phyloP scores from a whole-genome alignment of 2,329 filamentous ascomycete species.

The Neonectria hederae region DNA sequence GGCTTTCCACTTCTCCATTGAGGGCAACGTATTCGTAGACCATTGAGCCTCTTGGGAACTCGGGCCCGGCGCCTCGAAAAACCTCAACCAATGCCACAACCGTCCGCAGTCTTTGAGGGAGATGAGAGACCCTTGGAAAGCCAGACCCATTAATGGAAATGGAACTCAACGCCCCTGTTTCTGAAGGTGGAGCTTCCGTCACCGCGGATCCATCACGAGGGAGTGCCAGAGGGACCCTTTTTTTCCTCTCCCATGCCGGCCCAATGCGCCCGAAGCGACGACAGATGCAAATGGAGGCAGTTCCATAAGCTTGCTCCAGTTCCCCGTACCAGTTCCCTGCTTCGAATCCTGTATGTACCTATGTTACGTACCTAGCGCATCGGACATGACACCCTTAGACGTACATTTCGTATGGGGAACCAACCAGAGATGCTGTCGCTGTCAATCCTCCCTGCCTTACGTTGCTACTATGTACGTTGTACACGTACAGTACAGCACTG shows the following conservation, averaged over 20 bases:
- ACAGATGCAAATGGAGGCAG: not conserved
- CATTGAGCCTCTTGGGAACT: not conserved
- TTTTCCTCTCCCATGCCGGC: constrained; percentile 11
- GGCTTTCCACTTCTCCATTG: not conserved
- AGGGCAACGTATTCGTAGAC: not conserved
- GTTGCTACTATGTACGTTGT: too few relatives aligned
- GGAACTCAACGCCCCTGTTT: constrained; percentile 33
- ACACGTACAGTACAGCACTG: not conserved
- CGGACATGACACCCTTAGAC: constrained; percentile 2
- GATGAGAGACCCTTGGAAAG: not conserved
- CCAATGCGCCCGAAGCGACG: constrained; percentile 8
- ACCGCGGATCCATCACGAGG: constrained; percentile 30
- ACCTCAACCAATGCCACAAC: constrained; percentile 14
- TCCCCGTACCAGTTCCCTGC: not conserved
- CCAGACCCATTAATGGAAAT: constrained; percentile 26
- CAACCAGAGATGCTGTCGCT: not conserved
- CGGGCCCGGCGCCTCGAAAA: not conserved
- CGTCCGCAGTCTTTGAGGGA: constrained; percentile 1
- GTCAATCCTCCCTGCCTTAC: too few relatives aligned
- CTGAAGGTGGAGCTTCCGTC: constrained; percentile 32
- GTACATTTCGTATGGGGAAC: constrained; percentile 6
- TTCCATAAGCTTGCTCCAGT: not conserved
- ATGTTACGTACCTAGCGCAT: not conserved
- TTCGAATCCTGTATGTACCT: not conserved
- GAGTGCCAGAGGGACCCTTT: constrained; percentile 13